phyloP scores from a whole-genome alignment of 257 asterid genomes.

The Coffea eugenioides region DNA sequence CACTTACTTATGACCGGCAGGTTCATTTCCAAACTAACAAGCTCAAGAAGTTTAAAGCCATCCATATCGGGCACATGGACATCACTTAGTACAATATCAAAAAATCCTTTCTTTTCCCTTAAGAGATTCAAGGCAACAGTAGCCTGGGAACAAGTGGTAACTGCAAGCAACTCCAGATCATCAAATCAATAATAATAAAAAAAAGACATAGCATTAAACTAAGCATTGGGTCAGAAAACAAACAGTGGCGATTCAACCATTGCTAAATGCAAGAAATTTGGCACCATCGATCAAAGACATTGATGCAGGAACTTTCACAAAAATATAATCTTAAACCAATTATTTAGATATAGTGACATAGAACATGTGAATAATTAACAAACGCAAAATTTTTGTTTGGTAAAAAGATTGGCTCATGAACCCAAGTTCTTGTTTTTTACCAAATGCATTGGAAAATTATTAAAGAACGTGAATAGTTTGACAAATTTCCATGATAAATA shows the following conservation, averaged over 20 bases:
- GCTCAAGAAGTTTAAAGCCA: slow-evolving; percentile 91
- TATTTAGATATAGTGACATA: too few species aligned
- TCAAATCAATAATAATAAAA: background rate
- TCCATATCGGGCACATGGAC: slow-evolving; percentile 99
- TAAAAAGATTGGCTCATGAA: too few species aligned
- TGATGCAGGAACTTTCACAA: too few species aligned
- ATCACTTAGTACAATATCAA: slow-evolving; percentile 79
- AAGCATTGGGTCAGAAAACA: too few species aligned
- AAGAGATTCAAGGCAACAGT: slow-evolving; percentile 60
- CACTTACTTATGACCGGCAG: slow-evolving; percentile 92
- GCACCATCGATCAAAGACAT: background rate
- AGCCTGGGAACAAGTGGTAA: slow-evolving; percentile 73
- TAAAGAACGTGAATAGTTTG: too few species aligned
- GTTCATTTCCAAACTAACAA: slow-evolving; percentile 87
- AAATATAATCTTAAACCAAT: too few species aligned
- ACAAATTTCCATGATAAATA: too few species aligned
- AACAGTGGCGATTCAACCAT: too few species aligned
- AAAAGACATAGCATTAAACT: background rate
- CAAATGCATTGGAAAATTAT: too few species aligned
- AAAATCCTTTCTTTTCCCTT: slow-evolving; percentile 73
- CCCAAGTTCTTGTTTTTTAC: too few species aligned
- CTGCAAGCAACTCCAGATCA: slow-evolving; percentile 44
- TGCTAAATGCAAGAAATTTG: background rate
- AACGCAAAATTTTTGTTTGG: too few species aligned
- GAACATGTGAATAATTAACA: too few species aligned